Evolutionary conservation across 495 filamentous ascomycete species (phyloP).

Genomic region (Lophiotrema nucula): DNA sequence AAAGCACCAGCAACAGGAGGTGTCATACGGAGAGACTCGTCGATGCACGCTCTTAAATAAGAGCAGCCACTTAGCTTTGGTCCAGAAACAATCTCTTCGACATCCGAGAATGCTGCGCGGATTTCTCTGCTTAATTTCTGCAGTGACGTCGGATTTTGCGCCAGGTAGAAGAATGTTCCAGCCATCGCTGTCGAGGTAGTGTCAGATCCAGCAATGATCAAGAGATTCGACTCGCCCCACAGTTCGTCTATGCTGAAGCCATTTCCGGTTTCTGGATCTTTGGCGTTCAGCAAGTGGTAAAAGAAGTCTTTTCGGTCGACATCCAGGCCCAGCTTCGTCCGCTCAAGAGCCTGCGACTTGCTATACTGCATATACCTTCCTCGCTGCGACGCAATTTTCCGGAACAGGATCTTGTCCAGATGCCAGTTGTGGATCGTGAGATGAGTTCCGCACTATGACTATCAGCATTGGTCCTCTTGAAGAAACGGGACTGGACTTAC

Average conservation of each 20-base stretch:
- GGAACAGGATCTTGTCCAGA: constrained; percentile 60
- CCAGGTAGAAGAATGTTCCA: constrained; percentile 63
- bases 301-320: constrained; percentile 41
- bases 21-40: constrained; percentile 66
- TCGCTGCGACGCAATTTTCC: constrained; percentile 54
- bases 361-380: constrained; percentile 63
- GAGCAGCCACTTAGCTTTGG: constrained; percentile 48
- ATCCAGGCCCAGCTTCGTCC: constrained; percentile 44
- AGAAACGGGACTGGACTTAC: constrained; percentile 40
- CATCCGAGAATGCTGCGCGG: constrained; percentile 50
- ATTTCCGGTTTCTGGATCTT: constrained; percentile 41
- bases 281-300: constrained; percentile 38
- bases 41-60: constrained; percentile 62
- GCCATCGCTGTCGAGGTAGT: constrained; percentile 48
- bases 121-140: constrained; percentile 52
- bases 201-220: constrained; percentile 42
- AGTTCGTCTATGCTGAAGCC: constrained; percentile 41
- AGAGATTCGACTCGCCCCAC: constrained; percentile 40
- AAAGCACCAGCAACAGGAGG: constrained; percentile 62
- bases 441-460: constrained; percentile 55
- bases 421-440: constrained; percentile 55
- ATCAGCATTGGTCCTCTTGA: background rate
- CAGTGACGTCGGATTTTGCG: constrained; percentile 49
- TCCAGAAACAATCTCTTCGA: constrained; percentile 54
- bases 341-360: constrained; percentile 55